Evolutionary conservation across 371 early-diverging fungal genomes (phyloP).

Genomic region (Mucor circinelloides): DNA sequence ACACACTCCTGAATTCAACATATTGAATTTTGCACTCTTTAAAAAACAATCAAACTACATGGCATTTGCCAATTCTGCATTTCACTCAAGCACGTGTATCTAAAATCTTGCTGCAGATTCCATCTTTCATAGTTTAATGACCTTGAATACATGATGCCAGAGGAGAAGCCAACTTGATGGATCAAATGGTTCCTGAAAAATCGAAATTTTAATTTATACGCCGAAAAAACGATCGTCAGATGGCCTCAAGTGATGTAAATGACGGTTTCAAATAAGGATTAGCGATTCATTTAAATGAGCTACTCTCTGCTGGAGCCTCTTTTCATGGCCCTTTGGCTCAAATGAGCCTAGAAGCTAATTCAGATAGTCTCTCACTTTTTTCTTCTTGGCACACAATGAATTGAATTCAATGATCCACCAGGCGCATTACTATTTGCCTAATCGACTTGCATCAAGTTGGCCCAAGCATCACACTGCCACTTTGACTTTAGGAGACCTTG

Average conservation of each 20-base stretch:
- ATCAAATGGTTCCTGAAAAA: background rate
- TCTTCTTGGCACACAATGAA: background rate
- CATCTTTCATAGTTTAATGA: background rate
- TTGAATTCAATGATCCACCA: background rate
- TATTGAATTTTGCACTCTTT: background rate
- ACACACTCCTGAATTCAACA: background rate
- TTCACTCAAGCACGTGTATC: background rate
- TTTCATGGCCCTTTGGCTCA: background rate
- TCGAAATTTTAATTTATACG: background rate
- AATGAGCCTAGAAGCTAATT: background rate
- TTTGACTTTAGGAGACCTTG: background rate
- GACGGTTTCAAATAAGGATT: background rate
- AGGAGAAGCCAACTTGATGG: background rate
- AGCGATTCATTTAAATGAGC: too few relatives aligned
- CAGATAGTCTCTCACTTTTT: background rate
- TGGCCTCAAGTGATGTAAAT: background rate
- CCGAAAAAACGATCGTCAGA: background rate
- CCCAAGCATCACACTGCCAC: background rate
- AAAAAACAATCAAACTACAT: background rate
- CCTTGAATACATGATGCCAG: background rate
- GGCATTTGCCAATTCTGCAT: background rate
- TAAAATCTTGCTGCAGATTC: background rate
- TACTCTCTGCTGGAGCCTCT: background rate
- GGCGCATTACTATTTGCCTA: background rate
- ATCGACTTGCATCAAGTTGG: background rate